Conservation (phyloP, 1,284 basidiomycete species). For the Ustilago cynodontis region DNA sequence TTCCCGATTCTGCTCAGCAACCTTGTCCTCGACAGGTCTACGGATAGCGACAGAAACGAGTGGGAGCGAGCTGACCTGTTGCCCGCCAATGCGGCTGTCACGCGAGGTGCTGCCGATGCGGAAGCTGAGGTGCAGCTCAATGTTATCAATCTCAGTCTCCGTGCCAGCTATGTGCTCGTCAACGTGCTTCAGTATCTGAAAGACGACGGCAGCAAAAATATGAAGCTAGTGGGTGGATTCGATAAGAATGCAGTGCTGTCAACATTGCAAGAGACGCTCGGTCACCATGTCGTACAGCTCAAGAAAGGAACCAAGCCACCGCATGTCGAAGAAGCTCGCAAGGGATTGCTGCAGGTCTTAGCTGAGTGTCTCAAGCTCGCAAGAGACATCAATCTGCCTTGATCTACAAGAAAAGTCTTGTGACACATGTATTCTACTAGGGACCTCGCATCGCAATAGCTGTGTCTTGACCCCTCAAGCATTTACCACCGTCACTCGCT, state of each 20-base stretch:
- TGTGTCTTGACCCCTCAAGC: no score
- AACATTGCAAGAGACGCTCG: constrained; percentile 20
- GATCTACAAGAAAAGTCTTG: neutral
- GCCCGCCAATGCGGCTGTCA: neutral
- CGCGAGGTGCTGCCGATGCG: neutral
- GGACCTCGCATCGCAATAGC: neutral
- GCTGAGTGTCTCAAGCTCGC: constrained; percentile 36
- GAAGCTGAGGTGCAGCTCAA: constrained; percentile 34
- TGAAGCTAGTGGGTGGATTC: constrained; percentile 4
- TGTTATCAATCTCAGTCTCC: constrained; percentile 30
- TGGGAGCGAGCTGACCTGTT: constrained; percentile 35
- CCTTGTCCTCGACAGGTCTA: constrained; percentile 32
- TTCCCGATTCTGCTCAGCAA: constrained; percentile 22
- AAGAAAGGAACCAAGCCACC: constrained; percentile 8
- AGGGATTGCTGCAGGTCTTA: constrained; percentile 29
- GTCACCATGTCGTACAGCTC: constrained; percentile 23
- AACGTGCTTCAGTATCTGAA: constrained; percentile 27
- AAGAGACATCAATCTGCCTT: constrained; percentile 2
- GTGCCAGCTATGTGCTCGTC: constrained; percentile 39
- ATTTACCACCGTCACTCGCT: no score
- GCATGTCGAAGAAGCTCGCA: constrained; percentile 34
- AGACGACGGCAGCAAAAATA: no score
- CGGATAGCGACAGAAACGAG: constrained; percentile 23
- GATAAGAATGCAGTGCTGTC: constrained; percentile 12
- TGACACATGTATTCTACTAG: neutral